Evolutionary conservation across 1,139 yeast species (phyloP), one percentile per base, ranked within the genome.

Genomic region (Casaregolazyma lundiana): DNA sequence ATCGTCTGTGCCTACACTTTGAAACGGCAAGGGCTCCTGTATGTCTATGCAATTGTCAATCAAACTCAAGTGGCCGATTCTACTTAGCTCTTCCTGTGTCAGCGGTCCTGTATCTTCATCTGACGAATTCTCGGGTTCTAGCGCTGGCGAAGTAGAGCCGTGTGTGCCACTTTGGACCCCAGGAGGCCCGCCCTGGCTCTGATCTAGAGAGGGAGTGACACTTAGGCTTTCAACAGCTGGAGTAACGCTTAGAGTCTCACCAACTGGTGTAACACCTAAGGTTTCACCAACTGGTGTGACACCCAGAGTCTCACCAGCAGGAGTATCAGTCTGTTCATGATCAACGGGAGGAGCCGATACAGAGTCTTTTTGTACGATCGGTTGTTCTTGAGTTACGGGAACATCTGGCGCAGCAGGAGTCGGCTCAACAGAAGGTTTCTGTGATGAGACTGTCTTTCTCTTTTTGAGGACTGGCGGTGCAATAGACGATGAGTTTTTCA

Each of bases 11-110:
- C 11, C 37, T 5, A 19, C 4, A 34, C 17, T 34, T 17, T 13
- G 6, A 17, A 17, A 18, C 4, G 35, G 35, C 24, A 16, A 9
- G 19, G 22, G 6, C 15, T 30, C 21, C 34, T 24, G 24, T 22
- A 24, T 20, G 20, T 19, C 19, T 20, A 20, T n/a, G 41, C 29
- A 20, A 6, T 24, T 36, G 5, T 42, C 45, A 16, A 42, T 26
- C 5, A 42, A 6, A 6, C 40, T 42, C 11, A 42, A 35, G 18
- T 35, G 20, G 19, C 36, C 34, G 22, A 42, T 42, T 35, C 34
- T 30, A 6, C 19, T 22, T 17, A 42, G 13, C 9, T 39, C 35
- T 2, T 29, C 29, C 9, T 36, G 36, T n/a, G 24, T 26, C 22
- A 36, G 26, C 24, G 32, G 32, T 26, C 32, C 32, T 26, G 11